Conservation (phyloP, 768 basidiomycete species). For the Mycena crocata region DNA sequence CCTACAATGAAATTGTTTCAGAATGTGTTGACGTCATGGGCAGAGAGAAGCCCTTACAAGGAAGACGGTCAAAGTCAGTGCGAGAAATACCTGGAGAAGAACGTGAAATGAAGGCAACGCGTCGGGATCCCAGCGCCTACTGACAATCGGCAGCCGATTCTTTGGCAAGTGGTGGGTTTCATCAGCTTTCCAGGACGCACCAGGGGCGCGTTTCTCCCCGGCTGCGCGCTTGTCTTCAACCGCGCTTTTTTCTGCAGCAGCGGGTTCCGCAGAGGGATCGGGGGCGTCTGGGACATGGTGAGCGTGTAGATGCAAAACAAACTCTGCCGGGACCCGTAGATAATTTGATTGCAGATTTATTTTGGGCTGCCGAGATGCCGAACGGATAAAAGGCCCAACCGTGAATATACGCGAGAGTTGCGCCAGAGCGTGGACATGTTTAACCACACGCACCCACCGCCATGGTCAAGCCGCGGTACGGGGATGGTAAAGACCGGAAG, state of each 20-base stretch:
- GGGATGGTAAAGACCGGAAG: too few relatives aligned
- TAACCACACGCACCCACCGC: neutral
- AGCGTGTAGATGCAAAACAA: conserved; percentile 10
- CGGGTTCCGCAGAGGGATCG: conserved; percentile 12
- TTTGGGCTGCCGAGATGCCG: conserved; percentile 46
- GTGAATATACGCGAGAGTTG: neutral
- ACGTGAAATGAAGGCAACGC: neutral
- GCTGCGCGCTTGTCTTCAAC: conserved; percentile 9
- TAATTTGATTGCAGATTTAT: conserved; percentile 3
- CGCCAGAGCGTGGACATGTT: neutral
- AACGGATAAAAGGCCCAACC: conserved; percentile 21
- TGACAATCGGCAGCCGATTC: conserved; percentile 60
- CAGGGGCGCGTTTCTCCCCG: conserved; percentile 46
- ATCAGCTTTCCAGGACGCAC: conserved; percentile 64
- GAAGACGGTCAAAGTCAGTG: conserved; percentile 59
- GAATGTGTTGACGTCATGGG: conserved; percentile 35
- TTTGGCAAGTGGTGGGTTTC: conserved; percentile 70
- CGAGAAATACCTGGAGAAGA: conserved; percentile 55
- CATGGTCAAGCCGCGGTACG: neutral
- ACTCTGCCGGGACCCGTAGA: neutral
- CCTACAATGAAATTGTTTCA: conserved; percentile 38
- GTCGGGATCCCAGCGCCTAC: neutral
- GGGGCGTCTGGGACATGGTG: conserved; percentile 34
- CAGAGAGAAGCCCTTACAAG: conserved; percentile 39
- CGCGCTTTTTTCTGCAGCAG: conserved; percentile 5